Base-by-base conservation (phyloP, 768 basidiomycete species). In the Mycena olivaceomarginata region DNA sequence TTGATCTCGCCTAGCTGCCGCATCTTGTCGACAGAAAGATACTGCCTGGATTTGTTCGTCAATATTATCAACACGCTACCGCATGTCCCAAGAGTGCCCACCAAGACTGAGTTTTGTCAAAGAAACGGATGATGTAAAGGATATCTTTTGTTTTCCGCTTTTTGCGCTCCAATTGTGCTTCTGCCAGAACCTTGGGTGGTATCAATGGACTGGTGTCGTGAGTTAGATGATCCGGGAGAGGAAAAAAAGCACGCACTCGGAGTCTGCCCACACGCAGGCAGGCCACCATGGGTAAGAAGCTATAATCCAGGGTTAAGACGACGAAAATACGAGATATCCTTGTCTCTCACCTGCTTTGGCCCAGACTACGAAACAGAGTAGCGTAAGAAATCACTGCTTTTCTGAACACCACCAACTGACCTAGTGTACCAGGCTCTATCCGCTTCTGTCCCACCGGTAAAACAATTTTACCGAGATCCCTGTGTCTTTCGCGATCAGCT, bases 261-360 rank as follows among this genome's bases (percentile, higher is more conserved):
- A 31, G 31, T 31, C 31, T 31, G 31, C 31, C 31, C 31, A 93
- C 18, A 97, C 90, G 11, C 95, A 92, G 11, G 94, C 97, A 53
- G 97, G 96, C 93, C 95, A 98, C 93, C 93, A 98, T 1, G 97
- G 97, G 80, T 89, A 97, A 0, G 93, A 90, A 46, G 87, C 96
- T 96, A 57, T 31, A 66, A 5, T 4, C 11, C n/a, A 7, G 37
- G 13, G 41, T 75, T 39, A 78, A 22, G 74, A 39, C 65, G n/a
- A 31, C 66, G 63, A 67, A 64, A 79, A 64, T 69, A 63, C 57
- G 59, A 39, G 65, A n/a, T 45, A 45, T 72, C 22, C 60, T 20
- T 56, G 10, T 51, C 37, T 85, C 92, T 76, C 79, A 94, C 94
- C 88, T 71, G 91, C 87, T 89, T 97, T 97, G 0, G 94, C 96